Evolutionary conservation across 2,329 filamentous ascomycete species (phyloP).

Genomic region (Phaeophleospora eucalypticola): DNA sequence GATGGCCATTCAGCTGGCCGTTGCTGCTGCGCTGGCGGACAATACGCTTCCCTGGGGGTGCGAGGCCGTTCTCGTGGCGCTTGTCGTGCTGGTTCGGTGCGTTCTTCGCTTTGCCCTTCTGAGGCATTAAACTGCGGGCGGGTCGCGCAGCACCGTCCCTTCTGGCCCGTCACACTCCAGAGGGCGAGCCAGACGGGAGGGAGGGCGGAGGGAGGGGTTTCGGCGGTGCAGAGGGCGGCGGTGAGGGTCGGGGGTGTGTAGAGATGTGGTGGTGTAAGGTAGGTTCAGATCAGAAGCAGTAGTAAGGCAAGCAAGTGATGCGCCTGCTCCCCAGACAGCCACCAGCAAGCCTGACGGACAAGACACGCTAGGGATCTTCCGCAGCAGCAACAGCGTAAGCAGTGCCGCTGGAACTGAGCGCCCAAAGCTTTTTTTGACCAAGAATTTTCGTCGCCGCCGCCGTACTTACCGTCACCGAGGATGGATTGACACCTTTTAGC

Average conservation of each 20-base stretch:
- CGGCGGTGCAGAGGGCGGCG: background rate
- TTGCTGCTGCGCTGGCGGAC: slow-evolving; percentile 43
- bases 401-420: no score
- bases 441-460: no score
- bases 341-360: no score
- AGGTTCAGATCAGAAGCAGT: background rate
- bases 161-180: slow-evolving; percentile 26
- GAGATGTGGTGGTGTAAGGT: background rate
- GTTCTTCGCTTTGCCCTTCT: slow-evolving; percentile 41
- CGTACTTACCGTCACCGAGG: background rate
- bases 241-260: background rate
- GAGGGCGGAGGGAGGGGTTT: background rate
- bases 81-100: slow-evolving; percentile 46
- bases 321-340: no score
- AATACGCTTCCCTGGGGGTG: slow-evolving; percentile 70
- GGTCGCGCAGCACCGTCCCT: slow-evolving; percentile 17
- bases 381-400: background rate
- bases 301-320: background rate
- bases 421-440: background rate
- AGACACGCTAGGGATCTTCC: no score
- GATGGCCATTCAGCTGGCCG: slow-evolving; percentile 41
- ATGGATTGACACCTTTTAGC: no score
- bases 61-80: slow-evolving; percentile 82
- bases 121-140: slow-evolving; percentile 42
- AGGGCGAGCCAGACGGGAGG: slow-evolving; percentile 31